Conservation (phyloP, 2,329 filamentous ascomycete genomes). For the Orbilia oligospora region DNA sequence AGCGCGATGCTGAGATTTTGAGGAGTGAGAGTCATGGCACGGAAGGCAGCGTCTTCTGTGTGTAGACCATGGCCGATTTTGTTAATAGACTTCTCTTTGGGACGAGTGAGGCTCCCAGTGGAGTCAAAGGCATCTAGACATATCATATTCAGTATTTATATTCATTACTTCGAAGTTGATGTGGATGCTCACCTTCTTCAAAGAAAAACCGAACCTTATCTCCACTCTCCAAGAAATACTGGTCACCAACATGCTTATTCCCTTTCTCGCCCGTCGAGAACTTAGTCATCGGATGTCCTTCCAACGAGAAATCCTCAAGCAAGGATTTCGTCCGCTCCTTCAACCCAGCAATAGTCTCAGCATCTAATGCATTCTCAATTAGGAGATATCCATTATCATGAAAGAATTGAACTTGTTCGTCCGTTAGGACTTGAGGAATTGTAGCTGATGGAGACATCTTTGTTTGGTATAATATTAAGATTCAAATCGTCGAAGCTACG, state of each 20-base stretch:
- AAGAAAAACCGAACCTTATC: conserved; percentile 98
- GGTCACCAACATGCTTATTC: conserved; percentile 84
- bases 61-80: conserved; percentile 87
- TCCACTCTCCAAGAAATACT: conserved; percentile 90
- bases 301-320: conserved; percentile 81
- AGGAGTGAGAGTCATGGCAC: conserved; percentile 70
- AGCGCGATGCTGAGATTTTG: conserved; percentile 77
- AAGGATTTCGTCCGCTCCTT: conserved; percentile 81
- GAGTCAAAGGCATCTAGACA: conserved; percentile 79
- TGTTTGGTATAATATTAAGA: not conserved
- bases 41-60: conserved; percentile 77
- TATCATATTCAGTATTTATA: conserved; percentile 2
- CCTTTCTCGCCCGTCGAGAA: conserved; percentile 86
- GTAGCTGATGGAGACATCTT: conserved; percentile 43
- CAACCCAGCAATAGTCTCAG: conserved; percentile 76
- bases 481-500: not conserved
- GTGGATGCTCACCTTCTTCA: conserved; percentile 75
- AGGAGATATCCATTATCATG: conserved; percentile 89
- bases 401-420: conserved; percentile 80
- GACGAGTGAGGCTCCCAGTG: conserved; percentile 77
- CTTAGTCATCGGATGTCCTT: conserved; percentile 89
- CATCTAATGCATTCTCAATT: conserved; percentile 81
- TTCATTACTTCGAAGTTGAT: not conserved
- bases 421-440: conserved; percentile 74
- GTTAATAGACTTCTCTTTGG: conserved; percentile 89